Conservation (phyloP, 768 basidiomycete species). For the Termitomyces sp. region DNA sequence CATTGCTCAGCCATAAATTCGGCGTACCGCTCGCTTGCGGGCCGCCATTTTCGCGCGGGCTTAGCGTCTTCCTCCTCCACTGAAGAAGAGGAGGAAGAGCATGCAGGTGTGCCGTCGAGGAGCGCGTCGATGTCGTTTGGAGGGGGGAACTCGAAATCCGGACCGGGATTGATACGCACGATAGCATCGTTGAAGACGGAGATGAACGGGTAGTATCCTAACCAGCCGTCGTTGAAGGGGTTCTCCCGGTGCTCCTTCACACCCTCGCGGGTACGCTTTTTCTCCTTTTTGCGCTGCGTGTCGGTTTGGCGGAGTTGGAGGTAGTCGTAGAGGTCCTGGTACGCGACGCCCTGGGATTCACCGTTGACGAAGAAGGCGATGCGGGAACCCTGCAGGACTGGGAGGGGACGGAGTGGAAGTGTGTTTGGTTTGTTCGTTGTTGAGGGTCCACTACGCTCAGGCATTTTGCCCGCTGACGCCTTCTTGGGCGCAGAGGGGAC, state of each 20-base stretch:
- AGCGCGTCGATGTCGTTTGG: slow-evolving; percentile 71
- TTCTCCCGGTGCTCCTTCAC: slow-evolving; percentile 78
- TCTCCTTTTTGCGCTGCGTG: slow-evolving; percentile 58
- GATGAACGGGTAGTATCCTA: slow-evolving; percentile 95
- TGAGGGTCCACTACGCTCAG: slow-evolving; percentile 46
- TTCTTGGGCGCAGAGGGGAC: slow-evolving; percentile 62
- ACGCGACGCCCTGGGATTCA: slow-evolving; percentile 76
- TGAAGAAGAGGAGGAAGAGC: neutral
- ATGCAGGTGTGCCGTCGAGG: slow-evolving; percentile 33
- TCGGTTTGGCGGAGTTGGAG: slow-evolving; percentile 68
- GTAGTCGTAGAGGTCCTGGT: slow-evolving; percentile 85
- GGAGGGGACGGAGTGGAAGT: slow-evolving; percentile 55
- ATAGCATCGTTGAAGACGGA: slow-evolving; percentile 89
- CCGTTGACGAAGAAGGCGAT: slow-evolving; percentile 94
- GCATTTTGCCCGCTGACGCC: slow-evolving; percentile 61
- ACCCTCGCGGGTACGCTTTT: slow-evolving; percentile 57
- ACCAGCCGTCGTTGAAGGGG: slow-evolving; percentile 86
- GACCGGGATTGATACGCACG: slow-evolving; percentile 84
- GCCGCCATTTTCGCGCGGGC: slow-evolving; percentile 57
- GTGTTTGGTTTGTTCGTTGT: slow-evolving; percentile 29
- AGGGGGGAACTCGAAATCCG: slow-evolving; percentile 76
- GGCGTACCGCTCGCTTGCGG: slow-evolving; percentile 76
- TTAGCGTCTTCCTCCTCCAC: slow-evolving; percentile 14
- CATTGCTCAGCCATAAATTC: slow-evolving; percentile 86
- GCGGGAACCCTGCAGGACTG: slow-evolving; percentile 62